phyloP scores from a whole-genome alignment of 1,284 basidiomycete genomes.

The Trametes hirsuta region DNA sequence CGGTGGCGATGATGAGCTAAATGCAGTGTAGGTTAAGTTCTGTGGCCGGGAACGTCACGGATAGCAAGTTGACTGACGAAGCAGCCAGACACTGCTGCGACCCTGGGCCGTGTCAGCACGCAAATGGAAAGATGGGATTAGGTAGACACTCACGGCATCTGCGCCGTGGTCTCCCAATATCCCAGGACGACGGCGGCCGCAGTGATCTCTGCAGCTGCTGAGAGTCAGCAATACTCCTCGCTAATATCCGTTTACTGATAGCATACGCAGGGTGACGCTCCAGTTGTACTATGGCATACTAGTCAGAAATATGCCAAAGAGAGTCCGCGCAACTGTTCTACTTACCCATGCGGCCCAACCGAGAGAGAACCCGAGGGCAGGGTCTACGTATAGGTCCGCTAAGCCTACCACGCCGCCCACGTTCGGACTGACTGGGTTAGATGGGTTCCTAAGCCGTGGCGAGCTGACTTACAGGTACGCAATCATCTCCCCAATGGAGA shows the following conservation, averaged over 20 bases:
- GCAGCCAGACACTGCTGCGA: constrained; percentile 20
- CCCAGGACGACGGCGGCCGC: constrained; percentile 31
- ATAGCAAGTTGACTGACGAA: constrained; percentile 24
- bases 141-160: constrained; percentile 20
- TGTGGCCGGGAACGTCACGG: background rate
- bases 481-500: constrained; percentile 38
- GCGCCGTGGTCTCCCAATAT: constrained; percentile 25
- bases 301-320: background rate
- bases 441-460: background rate
- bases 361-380: constrained; percentile 34
- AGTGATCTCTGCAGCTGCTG: constrained; percentile 33
- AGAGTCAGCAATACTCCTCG: background rate
- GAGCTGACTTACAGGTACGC: constrained; percentile 31
- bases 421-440: constrained; percentile 62
- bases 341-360: constrained; percentile 38
- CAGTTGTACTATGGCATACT: constrained; percentile 31
- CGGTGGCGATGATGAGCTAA: constrained; percentile 75
- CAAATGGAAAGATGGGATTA: background rate
- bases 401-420: constrained; percentile 82
- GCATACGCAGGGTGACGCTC: constrained; percentile 36
- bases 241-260: background rate
- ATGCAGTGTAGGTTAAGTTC: constrained; percentile 43
- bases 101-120: constrained; percentile 9
- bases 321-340: background rate
- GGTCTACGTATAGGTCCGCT: constrained; percentile 45